Conservation (phyloP, 2,329 filamentous ascomycete species). For the Coniochaeta prunicola region DNA sequence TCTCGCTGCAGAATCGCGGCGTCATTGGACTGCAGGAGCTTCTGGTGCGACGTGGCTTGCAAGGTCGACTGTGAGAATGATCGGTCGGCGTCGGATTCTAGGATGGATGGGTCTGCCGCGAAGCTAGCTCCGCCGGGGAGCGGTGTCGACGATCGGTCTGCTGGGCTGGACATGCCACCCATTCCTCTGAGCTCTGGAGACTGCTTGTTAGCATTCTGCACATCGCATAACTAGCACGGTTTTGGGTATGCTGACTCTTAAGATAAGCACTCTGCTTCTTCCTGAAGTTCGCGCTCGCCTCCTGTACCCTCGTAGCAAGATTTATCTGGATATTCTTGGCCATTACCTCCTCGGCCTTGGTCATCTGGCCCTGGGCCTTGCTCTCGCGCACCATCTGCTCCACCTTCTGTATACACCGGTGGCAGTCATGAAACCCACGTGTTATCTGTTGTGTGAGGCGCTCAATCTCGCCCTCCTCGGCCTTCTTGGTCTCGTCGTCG, state of each 20-base stretch:
- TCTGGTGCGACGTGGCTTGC: conserved; percentile 66
- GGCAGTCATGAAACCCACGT: conserved; percentile 79
- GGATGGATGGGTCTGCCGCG: conserved; percentile 66
- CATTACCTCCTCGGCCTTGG: conserved; percentile 86
- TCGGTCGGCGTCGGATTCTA: conserved; percentile 90
- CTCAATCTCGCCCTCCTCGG: conserved; percentile 88
- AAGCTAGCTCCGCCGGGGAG: conserved; percentile 27
- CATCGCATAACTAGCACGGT: neutral
- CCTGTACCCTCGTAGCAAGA: conserved; percentile 79
- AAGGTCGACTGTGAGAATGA: conserved; percentile 86
- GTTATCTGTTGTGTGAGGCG: conserved; percentile 85
- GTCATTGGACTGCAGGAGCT: conserved; percentile 68
- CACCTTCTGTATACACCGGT: conserved; percentile 79
- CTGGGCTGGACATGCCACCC: conserved; percentile 43
- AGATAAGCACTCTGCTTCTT: conserved; percentile 97
- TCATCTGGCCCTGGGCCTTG: conserved; percentile 64
- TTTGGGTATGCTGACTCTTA: conserved; percentile 57
- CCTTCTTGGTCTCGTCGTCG: conserved; percentile 81
- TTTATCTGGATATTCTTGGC: conserved; percentile 93
- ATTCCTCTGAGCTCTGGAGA: conserved; percentile 66
- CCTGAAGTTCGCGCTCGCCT: conserved; percentile 83
- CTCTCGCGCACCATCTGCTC: conserved; percentile 82
- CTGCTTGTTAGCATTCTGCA: conserved; percentile 12
- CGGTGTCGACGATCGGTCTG: conserved; percentile 47
- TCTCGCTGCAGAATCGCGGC: conserved; percentile 83